Conservation (phyloP, 441 rosid genomes). For the Mallotus repandus region DNA sequence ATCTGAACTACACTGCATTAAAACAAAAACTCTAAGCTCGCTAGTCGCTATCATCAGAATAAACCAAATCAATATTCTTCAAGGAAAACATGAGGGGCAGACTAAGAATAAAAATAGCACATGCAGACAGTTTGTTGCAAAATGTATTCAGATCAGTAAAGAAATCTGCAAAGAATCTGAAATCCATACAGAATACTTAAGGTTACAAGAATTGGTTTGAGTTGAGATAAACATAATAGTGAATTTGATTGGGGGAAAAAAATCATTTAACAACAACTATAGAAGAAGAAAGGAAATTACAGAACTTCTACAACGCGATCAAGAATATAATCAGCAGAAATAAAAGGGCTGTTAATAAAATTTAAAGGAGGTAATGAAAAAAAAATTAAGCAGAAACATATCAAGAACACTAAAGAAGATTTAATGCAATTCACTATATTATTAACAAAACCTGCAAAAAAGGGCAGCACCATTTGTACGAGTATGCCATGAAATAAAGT, state of each 20-base stretch:
- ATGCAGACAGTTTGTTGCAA: neutral
- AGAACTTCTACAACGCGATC: neutral
- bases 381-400: no score
- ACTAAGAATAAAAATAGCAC: neutral
- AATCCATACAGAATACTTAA: neutral
- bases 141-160: neutral
- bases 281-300: neutral
- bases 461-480: neutral
- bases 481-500: neutral
- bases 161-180: constrained; percentile 1
- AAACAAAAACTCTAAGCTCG: constrained; percentile 22
- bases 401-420: neutral
- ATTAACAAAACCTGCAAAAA: neutral
- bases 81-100: neutral
- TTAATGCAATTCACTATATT: neutral
- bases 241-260: neutral
- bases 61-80: constrained; percentile 1
- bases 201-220: neutral
- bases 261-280: neutral
- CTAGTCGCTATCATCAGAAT: constrained; percentile 9
- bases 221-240: neutral
- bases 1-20: constrained; percentile 31
- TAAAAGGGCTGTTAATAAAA: no score
- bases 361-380: no score
- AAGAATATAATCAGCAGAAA: neutral